Conservation (phyloP, 768 basidiomycete species). For the Collybiopsis luxurians region DNA sequence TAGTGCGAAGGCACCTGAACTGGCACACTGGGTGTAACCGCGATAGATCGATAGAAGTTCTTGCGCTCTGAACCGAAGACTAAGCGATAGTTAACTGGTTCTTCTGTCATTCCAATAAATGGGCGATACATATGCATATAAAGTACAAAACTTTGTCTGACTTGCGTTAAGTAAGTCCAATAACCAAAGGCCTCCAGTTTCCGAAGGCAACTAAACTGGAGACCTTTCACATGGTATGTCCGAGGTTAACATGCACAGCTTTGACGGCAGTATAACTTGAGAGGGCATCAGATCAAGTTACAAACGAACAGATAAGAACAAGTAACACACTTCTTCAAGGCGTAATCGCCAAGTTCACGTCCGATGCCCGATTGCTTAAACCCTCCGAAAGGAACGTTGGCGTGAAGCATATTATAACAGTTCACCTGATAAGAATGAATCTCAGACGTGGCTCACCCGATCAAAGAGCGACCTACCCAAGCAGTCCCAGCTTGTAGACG, state of each 20-base stretch:
- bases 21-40: too few relatives aligned
- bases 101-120: too few relatives aligned
- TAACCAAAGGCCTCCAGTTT: too few relatives aligned
- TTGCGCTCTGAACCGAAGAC: too few relatives aligned
- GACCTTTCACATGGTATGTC: conserved; percentile 11
- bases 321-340: conserved; percentile 49
- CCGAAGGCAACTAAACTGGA: too few relatives aligned
- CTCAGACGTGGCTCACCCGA: neutral
- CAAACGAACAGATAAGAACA: neutral
- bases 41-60: too few relatives aligned
- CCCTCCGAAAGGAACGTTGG: conserved; percentile 77
- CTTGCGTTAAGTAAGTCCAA: too few relatives aligned
- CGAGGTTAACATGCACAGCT: conserved; percentile 65
- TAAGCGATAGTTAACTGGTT: too few relatives aligned
- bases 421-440: conserved; percentile 35
- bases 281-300: neutral
- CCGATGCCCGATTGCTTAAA: conserved; percentile 85
- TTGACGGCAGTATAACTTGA: conserved; percentile 65
- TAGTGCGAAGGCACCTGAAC: too few relatives aligned
- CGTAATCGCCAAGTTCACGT: conserved; percentile 79
- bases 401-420: conserved; percentile 46
- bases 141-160: too few relatives aligned
- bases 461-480: conserved; percentile 43
- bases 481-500: conserved; percentile 78
- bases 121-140: too few relatives aligned